These are phyloP conservation scores for Zelopaecilomyces penicillatus DNA, from an alignment of 2,329 filamentous ascomycete species.

Conservation along the genomic window DNA sequence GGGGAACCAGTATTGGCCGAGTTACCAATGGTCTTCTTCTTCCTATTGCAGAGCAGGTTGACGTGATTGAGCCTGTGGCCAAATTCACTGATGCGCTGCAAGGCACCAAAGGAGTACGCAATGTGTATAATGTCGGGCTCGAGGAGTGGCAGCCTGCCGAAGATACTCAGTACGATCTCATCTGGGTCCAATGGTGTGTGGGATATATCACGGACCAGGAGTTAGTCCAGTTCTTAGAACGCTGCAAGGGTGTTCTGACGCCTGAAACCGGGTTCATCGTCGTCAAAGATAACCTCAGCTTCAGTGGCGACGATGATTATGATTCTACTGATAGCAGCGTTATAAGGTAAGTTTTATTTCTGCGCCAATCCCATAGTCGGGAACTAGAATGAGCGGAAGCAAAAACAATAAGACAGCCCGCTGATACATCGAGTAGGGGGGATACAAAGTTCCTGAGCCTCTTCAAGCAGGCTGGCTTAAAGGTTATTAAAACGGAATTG, in stretches of 20 bases:
- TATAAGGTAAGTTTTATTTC: slow-evolving; percentile 45
- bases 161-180: slow-evolving; percentile 58
- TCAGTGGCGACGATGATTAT: slow-evolving; percentile 55
- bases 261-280: slow-evolving; percentile 26
- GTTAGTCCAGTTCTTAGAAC: slow-evolving; percentile 56
- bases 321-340: slow-evolving; percentile 71
- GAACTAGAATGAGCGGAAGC: neutral
- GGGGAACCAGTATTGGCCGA: slow-evolving; percentile 59
- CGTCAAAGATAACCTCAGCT: slow-evolving; percentile 60
- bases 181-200: slow-evolving; percentile 90
- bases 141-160: slow-evolving; percentile 55
- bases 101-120: slow-evolving; percentile 48
- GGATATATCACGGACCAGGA: slow-evolving; percentile 72
- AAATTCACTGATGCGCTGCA: slow-evolving; percentile 65
- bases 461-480: slow-evolving; percentile 61
- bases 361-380: neutral
- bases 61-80: slow-evolving; percentile 75
- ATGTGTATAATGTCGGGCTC: slow-evolving; percentile 63
- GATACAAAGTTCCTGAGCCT: slow-evolving; percentile 63
- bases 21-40: slow-evolving; percentile 72
- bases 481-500: slow-evolving; percentile 60
- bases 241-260: slow-evolving; percentile 41
- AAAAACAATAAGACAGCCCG: neutral
- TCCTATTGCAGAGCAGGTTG: slow-evolving; percentile 60
- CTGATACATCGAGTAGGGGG: neutral